Percentiles rank a stretch among this genome's conserved stretches.
Conservation (phyloP, 2,329 filamentous ascomycete genomes). For the Fusarium tricinctum region DNA sequence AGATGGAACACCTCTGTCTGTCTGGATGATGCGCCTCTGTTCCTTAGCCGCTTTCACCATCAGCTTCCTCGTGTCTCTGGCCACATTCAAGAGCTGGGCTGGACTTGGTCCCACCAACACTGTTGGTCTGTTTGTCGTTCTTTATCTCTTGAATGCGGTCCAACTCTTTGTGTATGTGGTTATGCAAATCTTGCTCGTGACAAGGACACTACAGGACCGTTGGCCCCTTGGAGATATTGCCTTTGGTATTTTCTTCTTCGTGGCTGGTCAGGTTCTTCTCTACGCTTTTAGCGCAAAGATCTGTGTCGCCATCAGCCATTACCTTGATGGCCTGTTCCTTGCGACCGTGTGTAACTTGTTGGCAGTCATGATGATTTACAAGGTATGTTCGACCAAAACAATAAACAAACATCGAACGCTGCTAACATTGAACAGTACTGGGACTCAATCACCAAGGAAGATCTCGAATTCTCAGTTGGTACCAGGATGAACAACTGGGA, state of each 20-base stretch:
- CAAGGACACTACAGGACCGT: constrained; percentile 90
- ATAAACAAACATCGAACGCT: not conserved
- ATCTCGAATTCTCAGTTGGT: constrained; percentile 97
- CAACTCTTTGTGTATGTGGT: constrained; percentile 87
- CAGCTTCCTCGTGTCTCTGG: constrained; percentile 86
- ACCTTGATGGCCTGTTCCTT: constrained; percentile 94
- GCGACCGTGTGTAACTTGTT: constrained; percentile 93
- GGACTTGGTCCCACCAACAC: constrained; percentile 89
- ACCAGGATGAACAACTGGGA: constrained; percentile 98
- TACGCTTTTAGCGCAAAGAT: constrained; percentile 91
- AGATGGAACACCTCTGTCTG: constrained; percentile 91
- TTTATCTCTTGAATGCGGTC: constrained; percentile 92
- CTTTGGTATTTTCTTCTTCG: constrained; percentile 92
- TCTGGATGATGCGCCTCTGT: constrained; percentile 89
- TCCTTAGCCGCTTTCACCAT: constrained; percentile 87
- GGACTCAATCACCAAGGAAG: constrained; percentile 98
- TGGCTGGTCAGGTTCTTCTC: constrained; percentile 90
- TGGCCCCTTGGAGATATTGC: constrained; percentile 95
- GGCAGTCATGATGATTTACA: constrained; percentile 99
- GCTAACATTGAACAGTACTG: constrained; percentile 75
- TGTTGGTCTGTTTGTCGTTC: constrained; percentile 87
- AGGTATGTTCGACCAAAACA: constrained; percentile 66
- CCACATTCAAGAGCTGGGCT: constrained; percentile 93
- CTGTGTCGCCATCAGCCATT: constrained; percentile 88
- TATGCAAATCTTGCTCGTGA: constrained; percentile 89